Base-by-base conservation (phyloP, 768 basidiomycete species). In the Suillus paluster region DNA sequence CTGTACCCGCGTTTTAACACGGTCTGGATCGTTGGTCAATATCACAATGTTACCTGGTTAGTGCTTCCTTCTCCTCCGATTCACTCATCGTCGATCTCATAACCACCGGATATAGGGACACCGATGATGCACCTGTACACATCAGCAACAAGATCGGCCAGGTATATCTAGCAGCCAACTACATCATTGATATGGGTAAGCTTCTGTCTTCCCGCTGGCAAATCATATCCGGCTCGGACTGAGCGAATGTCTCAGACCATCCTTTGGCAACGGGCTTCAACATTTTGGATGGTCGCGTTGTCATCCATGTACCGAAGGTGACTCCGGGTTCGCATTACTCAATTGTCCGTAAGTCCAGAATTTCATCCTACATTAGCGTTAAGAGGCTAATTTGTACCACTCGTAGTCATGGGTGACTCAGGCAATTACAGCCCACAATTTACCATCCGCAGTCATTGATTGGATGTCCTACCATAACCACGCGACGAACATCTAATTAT, bases 391-490 rank as follows among this genome's bases (percentile, higher is more conserved):
- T 34, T 52, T 17, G 9, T 39, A n/a, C 19, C 54, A 25, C 42
- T 42, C 25, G 5, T 58, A 80, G 77, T 78, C 23, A 66, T 76
- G 39, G 75, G 73, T 27, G 73, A 76, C 48, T 75, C 76, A 44
- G 77, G 71, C n/a, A 65, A 76, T 50, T 50, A 42, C 50, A 73
- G 74, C 67, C 60, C 63, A 1, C 0, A 34, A 19, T 78, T 79
- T 58, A 62, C 61, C 5, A 77, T 78, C 65, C 64, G 46, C 25
- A 9, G 8, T 21, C 17, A 6, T 17, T 54, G 23, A 63, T 27
- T 2, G 53, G 21, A 11, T n/a, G 34, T 11, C n/a, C 14, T 23
- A 50, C n/a, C n/a, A n/a, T 23, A 49, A 15, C 30, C 30, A 30
- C 33, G 34, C 41, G n/a, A 60, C n/a, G 59, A 60, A 54, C 60